Evolutionary conservation across 495 filamentous ascomycete genomes (phyloP), one percentile per base, ranked within the genome.

Genomic region (Penicillium odoratum): DNA sequence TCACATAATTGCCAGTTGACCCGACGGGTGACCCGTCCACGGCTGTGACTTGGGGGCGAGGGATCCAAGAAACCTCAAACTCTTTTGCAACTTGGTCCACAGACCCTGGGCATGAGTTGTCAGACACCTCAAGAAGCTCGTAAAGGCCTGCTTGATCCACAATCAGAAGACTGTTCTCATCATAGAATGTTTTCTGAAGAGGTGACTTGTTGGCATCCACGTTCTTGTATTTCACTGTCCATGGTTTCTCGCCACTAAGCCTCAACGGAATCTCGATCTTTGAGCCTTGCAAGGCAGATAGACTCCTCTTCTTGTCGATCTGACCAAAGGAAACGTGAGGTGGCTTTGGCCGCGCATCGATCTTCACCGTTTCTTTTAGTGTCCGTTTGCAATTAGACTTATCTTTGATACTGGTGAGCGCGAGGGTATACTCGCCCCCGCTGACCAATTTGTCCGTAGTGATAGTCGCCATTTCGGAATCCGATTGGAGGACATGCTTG

Each of bases 371-470:
- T 29, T 90, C 87, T 63, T 91, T 88, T 42, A 97, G 66, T 62
- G 86, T 86, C 48, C 88, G 88, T 61, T 92, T 92, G 74, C 94
- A 98, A 46, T 85, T 87, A 48, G 86, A 85, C 65, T 85, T 87
- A 69, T 98, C 94, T 63, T 92, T 91, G 33, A 98, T 82, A 56
- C 85, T 92, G 13, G 85, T 88, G 51, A 98, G 73, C 16, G 90
- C 85, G 34, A 98, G 68, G 9, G 86, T 88, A 68, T 97, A 96
- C 62, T 97, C 91, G 48, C 94, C 94, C 50, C 94, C 94, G 56
- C 84, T 83, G 4, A 77, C 76, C 30, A 98, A 74, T 29, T 82
- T 79, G 3, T 87, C 80, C 0, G 93, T 98, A 29, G 80, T 79
- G 65, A 98, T 92, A 26, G 79, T 86, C 55, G 85, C 84, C 16